phyloP scores from a whole-genome alignment of 2,329 filamentous ascomycete species.

The Penicillium sp. region DNA sequence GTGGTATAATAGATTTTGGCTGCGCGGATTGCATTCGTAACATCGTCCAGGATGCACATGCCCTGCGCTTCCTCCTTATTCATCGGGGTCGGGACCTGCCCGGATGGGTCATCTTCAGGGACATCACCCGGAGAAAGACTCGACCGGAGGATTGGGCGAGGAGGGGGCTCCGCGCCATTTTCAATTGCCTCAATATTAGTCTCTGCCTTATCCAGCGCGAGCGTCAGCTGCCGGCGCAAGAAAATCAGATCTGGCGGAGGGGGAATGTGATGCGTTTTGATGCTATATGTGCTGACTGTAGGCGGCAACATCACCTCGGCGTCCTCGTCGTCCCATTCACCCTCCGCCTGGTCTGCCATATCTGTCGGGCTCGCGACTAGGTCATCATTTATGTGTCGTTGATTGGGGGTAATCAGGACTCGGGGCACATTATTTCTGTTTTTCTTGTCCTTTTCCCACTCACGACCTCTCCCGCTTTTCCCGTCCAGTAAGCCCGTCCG shows the following conservation, averaged over 20 bases:
- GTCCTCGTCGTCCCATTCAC: constrained; percentile 47
- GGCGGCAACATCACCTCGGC: constrained; percentile 87
- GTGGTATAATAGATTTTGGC: constrained; percentile 96
- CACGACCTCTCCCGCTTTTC: constrained; percentile 82
- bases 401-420: constrained; percentile 40
- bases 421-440: constrained; percentile 40
- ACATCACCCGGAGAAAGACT: constrained; percentile 33
- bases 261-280: constrained; percentile 74
- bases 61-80: constrained; percentile 87
- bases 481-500: constrained; percentile 89
- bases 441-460: constrained; percentile 56
- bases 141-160: constrained; percentile 29
- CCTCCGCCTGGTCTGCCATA: constrained; percentile 43
- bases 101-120: constrained; percentile 41
- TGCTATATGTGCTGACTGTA: constrained; percentile 92
- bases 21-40: constrained; percentile 91
- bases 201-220: constrained; percentile 66
- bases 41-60: constrained; percentile 85
- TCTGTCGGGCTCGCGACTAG: constrained; percentile 54
- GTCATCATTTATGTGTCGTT: constrained; percentile 43
- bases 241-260: constrained; percentile 80
- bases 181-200: constrained; percentile 59
- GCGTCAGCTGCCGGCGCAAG: constrained; percentile 67
- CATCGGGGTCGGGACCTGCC: constrained; percentile 42
- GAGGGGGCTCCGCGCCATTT: constrained; percentile 30